Evolutionary conservation across 371 early-diverging fungal genomes (phyloP).

Genomic region (Mucor saturninus): DNA sequence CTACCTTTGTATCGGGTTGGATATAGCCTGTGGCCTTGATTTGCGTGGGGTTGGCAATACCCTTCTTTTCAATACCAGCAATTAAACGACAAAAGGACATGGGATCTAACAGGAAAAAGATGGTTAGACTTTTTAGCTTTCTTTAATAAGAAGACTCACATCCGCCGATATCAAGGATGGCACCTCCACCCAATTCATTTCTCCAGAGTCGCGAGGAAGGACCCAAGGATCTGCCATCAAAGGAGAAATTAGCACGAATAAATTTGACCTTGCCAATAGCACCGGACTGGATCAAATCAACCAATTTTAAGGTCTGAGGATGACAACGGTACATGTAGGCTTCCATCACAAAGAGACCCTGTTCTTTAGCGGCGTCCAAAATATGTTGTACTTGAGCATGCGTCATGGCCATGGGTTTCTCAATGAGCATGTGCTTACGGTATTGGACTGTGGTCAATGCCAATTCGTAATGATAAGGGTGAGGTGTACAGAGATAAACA

Average conservation of each 20-base stretch:
- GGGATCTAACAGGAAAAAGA: conserved; percentile 33
- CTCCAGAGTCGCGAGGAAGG: conserved; percentile 47
- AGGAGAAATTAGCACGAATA: conserved; percentile 45
- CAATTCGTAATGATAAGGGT: conserved; percentile 49
- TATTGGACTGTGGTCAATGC: conserved; percentile 37
- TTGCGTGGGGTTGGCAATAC: conserved; percentile 32
- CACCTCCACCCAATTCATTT: conserved; percentile 54
- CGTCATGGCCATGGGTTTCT: conserved; percentile 59
- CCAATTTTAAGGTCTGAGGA: conserved; percentile 44
- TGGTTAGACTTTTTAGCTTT: neutral
- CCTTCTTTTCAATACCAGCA: conserved; percentile 33
- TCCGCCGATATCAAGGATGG: conserved; percentile 55
- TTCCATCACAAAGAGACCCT: conserved; percentile 50
- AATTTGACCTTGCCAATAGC: conserved; percentile 46
- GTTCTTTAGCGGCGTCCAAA: conserved; percentile 35
- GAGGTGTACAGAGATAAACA: conserved; percentile 56
- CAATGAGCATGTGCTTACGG: conserved; percentile 53
- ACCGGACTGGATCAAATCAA: conserved; percentile 35
- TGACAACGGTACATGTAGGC: conserved; percentile 60
- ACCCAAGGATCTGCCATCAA: conserved; percentile 42
- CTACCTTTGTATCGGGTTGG: conserved; percentile 46
- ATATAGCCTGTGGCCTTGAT: conserved; percentile 48
- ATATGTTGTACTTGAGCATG: conserved; percentile 40
- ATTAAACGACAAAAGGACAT: conserved; percentile 51
- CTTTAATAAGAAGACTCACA: conserved; percentile 30